phyloP scores from a whole-genome alignment of 1,284 basidiomycete genomes.

The Trichosporon asahii region DNA sequence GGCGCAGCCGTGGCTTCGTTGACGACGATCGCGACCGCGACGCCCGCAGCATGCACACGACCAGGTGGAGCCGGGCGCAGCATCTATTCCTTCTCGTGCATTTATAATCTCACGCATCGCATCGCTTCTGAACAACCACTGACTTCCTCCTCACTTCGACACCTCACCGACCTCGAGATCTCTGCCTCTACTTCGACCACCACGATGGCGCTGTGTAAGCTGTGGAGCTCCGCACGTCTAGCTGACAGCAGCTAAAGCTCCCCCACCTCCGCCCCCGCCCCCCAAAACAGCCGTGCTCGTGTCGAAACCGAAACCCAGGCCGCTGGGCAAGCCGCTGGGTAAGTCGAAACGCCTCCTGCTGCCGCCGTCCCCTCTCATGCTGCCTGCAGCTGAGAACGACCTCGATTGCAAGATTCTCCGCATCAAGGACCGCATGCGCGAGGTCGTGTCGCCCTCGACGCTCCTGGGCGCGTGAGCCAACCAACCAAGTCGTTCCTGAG shows the following conservation, averaged over 20 bases:
- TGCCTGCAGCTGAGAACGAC: slow-evolving; percentile 5
- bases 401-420: neutral
- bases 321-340: neutral
- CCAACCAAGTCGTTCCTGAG: too few relatives aligned
- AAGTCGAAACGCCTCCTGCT: neutral
- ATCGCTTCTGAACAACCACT: neutral
- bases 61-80: neutral
- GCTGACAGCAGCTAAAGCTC: neutral
- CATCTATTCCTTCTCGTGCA: neutral
- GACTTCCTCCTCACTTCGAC: neutral
- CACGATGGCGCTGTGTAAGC: neutral
- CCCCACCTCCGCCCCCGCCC: neutral
- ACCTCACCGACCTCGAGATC: neutral
- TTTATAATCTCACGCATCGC: neutral
- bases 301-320: neutral
- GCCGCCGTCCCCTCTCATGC: slow-evolving; percentile 14
- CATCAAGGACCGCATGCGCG: neutral
- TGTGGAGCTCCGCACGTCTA: neutral
- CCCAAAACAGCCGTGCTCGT: neutral
- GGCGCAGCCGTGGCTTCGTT: neutral
- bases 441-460: neutral
- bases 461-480: neutral
- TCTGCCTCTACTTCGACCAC: neutral
- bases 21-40: neutral
- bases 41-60: neutral